A percentile compares a stretch with the other conserved stretches of the same genome.
Evolutionary conservation across 1,284 basidiomycete genomes (phyloP).

Genomic region (Ustilago cynodontis): DNA sequence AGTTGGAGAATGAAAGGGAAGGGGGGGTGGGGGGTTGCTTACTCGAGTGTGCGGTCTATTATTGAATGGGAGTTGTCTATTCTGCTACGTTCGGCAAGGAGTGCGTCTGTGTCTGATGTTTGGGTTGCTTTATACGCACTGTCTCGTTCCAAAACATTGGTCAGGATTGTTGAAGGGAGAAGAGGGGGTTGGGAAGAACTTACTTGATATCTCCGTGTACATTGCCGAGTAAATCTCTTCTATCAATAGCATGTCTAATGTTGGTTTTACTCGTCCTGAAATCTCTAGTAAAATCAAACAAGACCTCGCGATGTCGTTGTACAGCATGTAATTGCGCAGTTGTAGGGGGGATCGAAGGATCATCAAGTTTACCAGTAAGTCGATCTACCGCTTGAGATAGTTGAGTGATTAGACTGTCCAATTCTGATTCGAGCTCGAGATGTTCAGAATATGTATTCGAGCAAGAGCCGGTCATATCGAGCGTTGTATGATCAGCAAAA

Average conservation of each 20-base stretch:
- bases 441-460: constrained; percentile 42
- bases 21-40: constrained; percentile 15
- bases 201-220: constrained; percentile 96
- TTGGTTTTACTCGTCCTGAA: constrained; percentile 58
- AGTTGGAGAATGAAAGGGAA: neutral
- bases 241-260: constrained; percentile 83
- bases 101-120: constrained; percentile 84
- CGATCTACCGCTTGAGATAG: constrained; percentile 51
- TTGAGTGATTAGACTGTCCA: constrained; percentile 82
- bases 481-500: constrained; percentile 41
- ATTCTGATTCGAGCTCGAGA: constrained; percentile 77
- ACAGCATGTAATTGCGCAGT: constrained; percentile 88
- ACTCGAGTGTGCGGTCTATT: constrained; percentile 93
- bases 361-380: constrained; percentile 79
- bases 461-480: constrained; percentile 40
- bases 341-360: constrained; percentile 81
- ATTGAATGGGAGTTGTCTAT: constrained; percentile 94
- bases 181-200: constrained; percentile 62
- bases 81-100: constrained; percentile 85
- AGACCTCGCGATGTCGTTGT: constrained; percentile 88
- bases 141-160: neutral
- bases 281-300: constrained; percentile 87
- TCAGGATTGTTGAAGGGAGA: no score
- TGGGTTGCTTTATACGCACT: constrained; percentile 78
- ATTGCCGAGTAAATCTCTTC: constrained; percentile 87